Percentiles rank a stretch among this genome's conserved stretches.
These are phyloP conservation scores for Anisodus tanguticus DNA, from an alignment of 257 asterid species.

Conservation along the genomic window DNA sequence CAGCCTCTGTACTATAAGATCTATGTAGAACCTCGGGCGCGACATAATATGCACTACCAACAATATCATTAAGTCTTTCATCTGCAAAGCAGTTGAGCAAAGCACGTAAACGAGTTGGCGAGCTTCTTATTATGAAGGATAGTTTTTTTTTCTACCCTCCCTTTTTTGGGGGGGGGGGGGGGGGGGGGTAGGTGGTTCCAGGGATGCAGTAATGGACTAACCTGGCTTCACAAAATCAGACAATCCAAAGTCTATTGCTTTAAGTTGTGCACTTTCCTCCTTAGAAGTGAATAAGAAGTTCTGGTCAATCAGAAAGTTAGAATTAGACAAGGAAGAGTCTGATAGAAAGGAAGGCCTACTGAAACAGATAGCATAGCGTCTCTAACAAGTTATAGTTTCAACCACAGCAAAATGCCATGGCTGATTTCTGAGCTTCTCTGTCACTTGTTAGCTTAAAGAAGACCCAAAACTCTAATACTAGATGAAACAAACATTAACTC, in stretches of 20 bases:
- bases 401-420: background rate
- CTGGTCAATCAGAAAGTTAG: constrained; percentile 57
- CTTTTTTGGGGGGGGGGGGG: background rate
- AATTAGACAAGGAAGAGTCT: constrained; percentile 38
- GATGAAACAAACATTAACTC: background rate
- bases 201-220: constrained; percentile 36
- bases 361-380: constrained; percentile 1
- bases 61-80: constrained; percentile 92
- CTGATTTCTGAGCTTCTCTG: background rate
- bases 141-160: background rate
- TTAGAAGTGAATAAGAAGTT: constrained; percentile 83
- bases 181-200: background rate
- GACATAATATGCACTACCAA: constrained; percentile 95
- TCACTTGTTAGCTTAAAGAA: background rate
- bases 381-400: background rate
- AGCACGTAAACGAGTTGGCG: background rate
- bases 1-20: constrained; percentile 91
- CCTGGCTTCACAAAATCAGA: constrained; percentile 97
- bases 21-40: constrained; percentile 98
- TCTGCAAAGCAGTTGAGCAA: constrained; percentile 51
- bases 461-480: background rate
- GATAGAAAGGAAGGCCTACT: background rate
- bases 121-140: background rate
- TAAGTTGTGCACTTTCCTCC: constrained; percentile 76
- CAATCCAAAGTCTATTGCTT: constrained; percentile 95